Evolutionary conservation across 2,329 filamentous ascomycete genomes (phyloP), one percentile per base, ranked within the genome.

Genomic region (Trichoderma atroviride): DNA sequence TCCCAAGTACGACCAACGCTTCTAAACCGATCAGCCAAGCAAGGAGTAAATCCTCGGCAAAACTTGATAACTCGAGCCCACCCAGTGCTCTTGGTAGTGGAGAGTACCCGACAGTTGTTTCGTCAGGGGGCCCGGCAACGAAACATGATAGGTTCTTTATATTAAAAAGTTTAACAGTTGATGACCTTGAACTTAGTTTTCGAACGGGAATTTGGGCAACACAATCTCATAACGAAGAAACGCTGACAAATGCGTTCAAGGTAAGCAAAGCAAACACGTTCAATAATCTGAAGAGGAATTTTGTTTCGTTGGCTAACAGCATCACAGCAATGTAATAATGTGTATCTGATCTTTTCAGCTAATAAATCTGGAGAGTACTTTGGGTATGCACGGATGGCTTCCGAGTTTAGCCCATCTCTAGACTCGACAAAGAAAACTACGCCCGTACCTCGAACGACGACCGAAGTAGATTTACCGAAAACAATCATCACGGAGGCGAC

Each of bases 281-380:
- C 57, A 5, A 14, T 47, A 22, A 22, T 7, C n/a, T 59, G n/a
- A 16, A 22, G 10, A 61, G 24, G 10, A 4, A 24, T 7, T 31
- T 24, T 33, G 1, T 35, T 9, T 58, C 40, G 16, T n/a, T 59
- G 13, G 19, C 69, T 73, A 70, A 74, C 33, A 13, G 11, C 5
- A 22, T 16, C n/a, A 9, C 50, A 97, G 94, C 83, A 85, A 11
- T 88, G 90, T 16, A 92, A 96, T 65, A 92, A 91, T 75, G 94
- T 98, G 1, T 97, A 94, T 76, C 84, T 98, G 35, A 88, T 98
- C 16, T 98, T 98, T 79, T 98, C 95, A 1, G 95, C 95, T 14
- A 98, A 98, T 80, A 97, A 97, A 76, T 97, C 95, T 0, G 95
- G 95, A 14, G 95, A 97, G 79, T 98, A 97, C 77, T 97, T 96